Evolutionary conservation across 2,329 filamentous ascomycete genomes (phyloP), one percentile per base, ranked within the genome.

Genomic region (Sclerotinia subarctica): DNA sequence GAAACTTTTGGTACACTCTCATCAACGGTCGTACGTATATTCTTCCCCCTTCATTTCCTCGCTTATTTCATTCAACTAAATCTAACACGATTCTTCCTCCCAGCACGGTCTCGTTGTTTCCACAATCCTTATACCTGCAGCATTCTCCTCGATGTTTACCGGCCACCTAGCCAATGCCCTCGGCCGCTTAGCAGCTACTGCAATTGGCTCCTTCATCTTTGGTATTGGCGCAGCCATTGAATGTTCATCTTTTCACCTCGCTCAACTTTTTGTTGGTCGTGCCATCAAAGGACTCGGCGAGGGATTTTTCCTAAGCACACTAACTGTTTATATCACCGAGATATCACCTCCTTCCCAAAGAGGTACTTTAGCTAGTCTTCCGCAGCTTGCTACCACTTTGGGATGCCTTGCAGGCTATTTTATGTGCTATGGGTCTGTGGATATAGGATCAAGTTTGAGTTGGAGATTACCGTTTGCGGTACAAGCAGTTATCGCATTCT

Each of bases 301-400:
- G 71, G 86, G 87, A 0, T 74, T 88, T 1, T 88, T 82, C 71
- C 72, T 89, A 5, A 82, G 82, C n/a, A 86, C 81, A n/a, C 75
- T 85, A 32, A 79, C 81, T 13, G 85, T 88, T 73, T 82, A 88
- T 70, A 85, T 89, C 35, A 84, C 84, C 68, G 87, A 90, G 74
- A 86, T 89, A 21, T 83, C 86, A 0, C 86, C 86, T 0, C 78
- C 81, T 0, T 77, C 76, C 5, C 76, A 78, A 5, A 78, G 87
- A 38, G 86, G 86, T 0, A 78, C 80, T 0, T 74, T 89, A 2
- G 81, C 82, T 0, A 82, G 83, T 0, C 75, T 83, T 5, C 83
- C 85, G 0, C 86, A 88, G 70, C 78, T 88, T 60, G 74, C 85
- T 56, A 80, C 81, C 3, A 82, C 82, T 0, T 60, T 82, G 1